Evolutionary conservation across 139 green algal species (phyloP).

Genomic region (Volvox reticuliferus): DNA sequence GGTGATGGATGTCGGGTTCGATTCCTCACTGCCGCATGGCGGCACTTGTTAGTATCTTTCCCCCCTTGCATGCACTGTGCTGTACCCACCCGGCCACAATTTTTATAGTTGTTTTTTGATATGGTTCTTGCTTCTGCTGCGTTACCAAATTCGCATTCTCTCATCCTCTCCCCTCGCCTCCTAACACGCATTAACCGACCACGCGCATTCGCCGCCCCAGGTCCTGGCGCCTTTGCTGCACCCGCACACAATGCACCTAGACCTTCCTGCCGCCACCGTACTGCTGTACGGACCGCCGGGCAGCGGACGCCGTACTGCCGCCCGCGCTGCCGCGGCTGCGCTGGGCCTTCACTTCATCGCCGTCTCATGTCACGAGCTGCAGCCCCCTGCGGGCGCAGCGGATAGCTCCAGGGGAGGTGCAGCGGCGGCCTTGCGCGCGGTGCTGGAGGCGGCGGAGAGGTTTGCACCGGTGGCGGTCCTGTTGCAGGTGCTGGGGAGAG

Average conservation of each 20-base stretch:
- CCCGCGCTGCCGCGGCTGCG: slow-evolving; percentile 73
- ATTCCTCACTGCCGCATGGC: too few relatives aligned
- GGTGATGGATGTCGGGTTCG: too few relatives aligned
- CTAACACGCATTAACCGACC: background rate
- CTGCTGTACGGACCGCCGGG: slow-evolving; percentile 79
- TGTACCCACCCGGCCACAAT: too few relatives aligned
- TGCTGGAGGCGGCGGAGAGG: slow-evolving; percentile 61
- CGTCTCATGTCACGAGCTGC: slow-evolving; percentile 73
- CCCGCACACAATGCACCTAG: slow-evolving; percentile 49
- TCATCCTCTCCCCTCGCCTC: too few relatives aligned
- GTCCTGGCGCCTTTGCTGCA: slow-evolving; percentile 73
- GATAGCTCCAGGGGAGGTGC: slow-evolving; percentile 27
- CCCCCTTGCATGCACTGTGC: too few relatives aligned
- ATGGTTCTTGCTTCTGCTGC: too few relatives aligned
- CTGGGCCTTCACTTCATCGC: slow-evolving; percentile 77
- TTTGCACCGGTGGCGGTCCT: slow-evolving; percentile 79
- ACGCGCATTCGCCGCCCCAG: background rate
- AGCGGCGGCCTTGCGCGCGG: slow-evolving; percentile 64
- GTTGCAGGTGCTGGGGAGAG: slow-evolving; percentile 48
- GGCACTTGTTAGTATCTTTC: too few relatives aligned
- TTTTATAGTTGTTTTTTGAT: too few relatives aligned
- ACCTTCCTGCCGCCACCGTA: slow-evolving; percentile 68
- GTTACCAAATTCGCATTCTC: too few relatives aligned
- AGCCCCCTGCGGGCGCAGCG: background rate
- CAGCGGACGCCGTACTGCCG: slow-evolving; percentile 70